Conservation (phyloP, 768 basidiomycete genomes). For the Austroboletus festivus region DNA sequence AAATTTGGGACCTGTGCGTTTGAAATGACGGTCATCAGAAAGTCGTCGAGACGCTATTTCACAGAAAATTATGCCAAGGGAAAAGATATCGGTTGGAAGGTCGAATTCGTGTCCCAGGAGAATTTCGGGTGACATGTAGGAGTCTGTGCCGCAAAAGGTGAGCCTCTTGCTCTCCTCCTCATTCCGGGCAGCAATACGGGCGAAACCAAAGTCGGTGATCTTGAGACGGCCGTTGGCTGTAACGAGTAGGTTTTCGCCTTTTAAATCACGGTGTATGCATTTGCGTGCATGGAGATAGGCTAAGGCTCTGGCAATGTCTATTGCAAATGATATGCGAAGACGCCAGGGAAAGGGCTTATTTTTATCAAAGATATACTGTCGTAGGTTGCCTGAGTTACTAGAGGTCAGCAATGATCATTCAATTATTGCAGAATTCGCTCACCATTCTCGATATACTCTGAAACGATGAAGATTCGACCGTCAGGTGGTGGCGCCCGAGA, state of each 20-base stretch:
- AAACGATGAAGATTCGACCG: slow-evolving; percentile 89
- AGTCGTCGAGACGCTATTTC: slow-evolving; percentile 83
- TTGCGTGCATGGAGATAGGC: slow-evolving; percentile 95
- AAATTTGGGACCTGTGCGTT: slow-evolving; percentile 77
- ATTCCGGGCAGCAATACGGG: slow-evolving; percentile 88
- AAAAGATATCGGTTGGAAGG: slow-evolving; percentile 92
- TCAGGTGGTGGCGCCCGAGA: slow-evolving; percentile 75
- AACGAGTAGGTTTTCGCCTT: slow-evolving; percentile 96
- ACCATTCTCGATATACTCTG: slow-evolving; percentile 91
- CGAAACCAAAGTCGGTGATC: slow-evolving; percentile 98
- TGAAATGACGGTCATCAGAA: slow-evolving; percentile 79
- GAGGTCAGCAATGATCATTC: slow-evolving; percentile 3
- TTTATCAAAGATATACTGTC: slow-evolving; percentile 87
- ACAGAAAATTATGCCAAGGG: slow-evolving; percentile 88
- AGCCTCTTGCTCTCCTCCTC: slow-evolving; percentile 84
- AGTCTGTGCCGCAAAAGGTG: slow-evolving; percentile 86
- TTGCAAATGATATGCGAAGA: slow-evolving; percentile 90
- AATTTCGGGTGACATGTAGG: slow-evolving; percentile 98
- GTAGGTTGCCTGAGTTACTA: slow-evolving; percentile 62
- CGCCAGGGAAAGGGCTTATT: slow-evolving; percentile 87
- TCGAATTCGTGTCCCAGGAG: slow-evolving; percentile 88
- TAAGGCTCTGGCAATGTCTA: slow-evolving; percentile 90
- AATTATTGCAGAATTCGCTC: not conserved
- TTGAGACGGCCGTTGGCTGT: slow-evolving; percentile 93
- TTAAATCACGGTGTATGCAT: slow-evolving; percentile 87